phyloP scores from a whole-genome alignment of 257 asterid genomes.

The Perilla frutescens region DNA sequence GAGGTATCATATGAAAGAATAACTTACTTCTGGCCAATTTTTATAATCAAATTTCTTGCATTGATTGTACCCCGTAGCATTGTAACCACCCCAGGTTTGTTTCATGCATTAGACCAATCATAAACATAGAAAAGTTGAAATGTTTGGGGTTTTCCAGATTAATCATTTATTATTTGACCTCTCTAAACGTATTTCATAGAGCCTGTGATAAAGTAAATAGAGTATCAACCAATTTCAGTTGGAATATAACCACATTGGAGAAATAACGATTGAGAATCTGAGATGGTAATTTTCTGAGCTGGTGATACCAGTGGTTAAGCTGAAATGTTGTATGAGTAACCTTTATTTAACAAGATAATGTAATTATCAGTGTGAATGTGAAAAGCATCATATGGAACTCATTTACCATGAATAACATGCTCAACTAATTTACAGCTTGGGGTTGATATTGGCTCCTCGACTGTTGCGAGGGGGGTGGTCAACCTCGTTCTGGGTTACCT shows the following conservation, averaged over 20 bases:
- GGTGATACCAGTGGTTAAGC: conserved; percentile 11
- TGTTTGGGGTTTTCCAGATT: not conserved
- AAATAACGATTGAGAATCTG: not conserved
- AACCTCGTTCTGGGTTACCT: conserved; percentile 88
- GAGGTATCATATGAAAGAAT: conserved; percentile 60
- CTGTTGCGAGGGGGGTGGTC: conserved; percentile 91
- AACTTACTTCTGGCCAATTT: conserved; percentile 23
- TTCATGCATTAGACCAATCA: not conserved
- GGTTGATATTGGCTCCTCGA: conserved; percentile 84
- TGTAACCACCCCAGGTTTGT: not conserved
- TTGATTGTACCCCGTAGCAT: not conserved
- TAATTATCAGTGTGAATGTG: not conserved
- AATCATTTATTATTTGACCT: too few species aligned
- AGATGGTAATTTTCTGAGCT: conserved; percentile 19
- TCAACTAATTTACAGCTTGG: conserved; percentile 57
- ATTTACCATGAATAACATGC: conserved; percentile 1
- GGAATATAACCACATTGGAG: not conserved
- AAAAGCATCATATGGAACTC: not conserved
- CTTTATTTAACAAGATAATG: not conserved
- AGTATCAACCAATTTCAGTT: not conserved
- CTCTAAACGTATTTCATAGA: not conserved
- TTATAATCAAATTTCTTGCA: conserved; percentile 19
- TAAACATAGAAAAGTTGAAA: not conserved
- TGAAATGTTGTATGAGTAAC: too few species aligned
- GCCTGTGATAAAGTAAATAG: not conserved